Base-by-base conservation (phyloP, 225 moss, liverwort and hornwort genomes). In the Bryum argenteum region DNA sequence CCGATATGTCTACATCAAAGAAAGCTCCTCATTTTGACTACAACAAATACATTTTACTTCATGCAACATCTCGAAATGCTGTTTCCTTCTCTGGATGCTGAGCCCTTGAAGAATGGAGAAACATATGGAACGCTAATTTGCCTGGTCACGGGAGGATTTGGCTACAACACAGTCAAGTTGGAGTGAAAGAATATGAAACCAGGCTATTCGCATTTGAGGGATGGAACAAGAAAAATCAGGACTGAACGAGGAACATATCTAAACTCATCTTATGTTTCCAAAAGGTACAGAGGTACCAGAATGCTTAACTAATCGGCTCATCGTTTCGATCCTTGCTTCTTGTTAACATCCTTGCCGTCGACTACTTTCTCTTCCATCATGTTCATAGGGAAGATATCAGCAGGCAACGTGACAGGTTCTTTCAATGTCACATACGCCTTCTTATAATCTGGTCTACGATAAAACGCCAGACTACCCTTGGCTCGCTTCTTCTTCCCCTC, bases 401-500 rank as follows among this genome's bases (percentile, higher is more conserved):
- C 84, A n/a, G 94, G 97, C 59, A 97, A 79, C 11, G 94, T 88
- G 8, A 94, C 81, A 8, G 94, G 88, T 76, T 91, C 87, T 65
- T 91, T 97, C 20, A 97, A 85, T 3, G 90, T 88, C 53, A 97
- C 97, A 61, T 98, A 98, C 1, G 98, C 98, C 79, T 98, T 98
- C 80, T 98, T 98, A 82, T 98, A 98, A 64, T 98, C 98, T 37
- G 94, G 98, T 79, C 94, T 88, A 57, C 94, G 83, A 81, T 92
- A 88, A 60, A 58, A 91, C 2, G 73, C 74, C 79, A 73, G 57
- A 18, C 61, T 87, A 67, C 88, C 91, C 73, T 88, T 80, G 16
- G 84, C 81, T 3, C 88, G 82, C 72, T 98, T 98, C 86, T 94
- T 94, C 87, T 98, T 94, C n/a, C 98, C 98, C 82, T 98, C 98